These are phyloP conservation scores for Penicillium capsulatum DNA, from an alignment of 2,329 filamentous ascomycete species.

Conservation along the genomic window DNA sequence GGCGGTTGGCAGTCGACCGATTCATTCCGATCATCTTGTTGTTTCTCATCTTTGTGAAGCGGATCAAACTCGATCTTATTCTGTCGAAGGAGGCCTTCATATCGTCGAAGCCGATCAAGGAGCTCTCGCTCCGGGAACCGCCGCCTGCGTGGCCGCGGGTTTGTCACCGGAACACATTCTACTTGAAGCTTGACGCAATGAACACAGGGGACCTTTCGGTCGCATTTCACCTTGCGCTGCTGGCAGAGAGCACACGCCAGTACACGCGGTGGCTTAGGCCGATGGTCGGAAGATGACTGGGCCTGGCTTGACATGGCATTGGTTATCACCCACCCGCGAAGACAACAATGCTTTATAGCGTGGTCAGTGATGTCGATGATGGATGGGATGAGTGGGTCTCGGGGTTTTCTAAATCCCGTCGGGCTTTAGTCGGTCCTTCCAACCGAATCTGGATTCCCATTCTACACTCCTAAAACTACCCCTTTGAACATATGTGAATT, in stretches of 20 bases:
- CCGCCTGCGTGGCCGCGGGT: constrained; percentile 52
- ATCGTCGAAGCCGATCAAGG: constrained; percentile 63
- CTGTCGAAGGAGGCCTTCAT: constrained; percentile 62
- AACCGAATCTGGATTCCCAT: too few species aligned
- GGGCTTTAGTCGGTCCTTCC: too few species aligned
- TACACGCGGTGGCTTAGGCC: constrained; percentile 16
- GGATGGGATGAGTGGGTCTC: too few species aligned
- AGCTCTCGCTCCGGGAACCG: constrained; percentile 67
- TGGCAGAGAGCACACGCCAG: constrained; percentile 66
- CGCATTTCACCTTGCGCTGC: constrained; percentile 70
- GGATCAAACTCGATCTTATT: constrained; percentile 67
- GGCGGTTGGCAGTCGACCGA: neutral
- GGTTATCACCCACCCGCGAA: too few species aligned
- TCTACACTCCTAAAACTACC: too few species aligned
- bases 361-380: too few species aligned
- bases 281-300: too few species aligned
- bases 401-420: too few species aligned
- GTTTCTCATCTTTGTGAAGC: constrained; percentile 43
- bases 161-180: constrained; percentile 51
- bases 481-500: too few species aligned
- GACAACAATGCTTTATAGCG: too few species aligned
- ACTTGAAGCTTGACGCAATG: constrained; percentile 62
- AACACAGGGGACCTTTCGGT: constrained; percentile 66
- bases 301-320: too few species aligned
- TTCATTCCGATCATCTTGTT: neutral